Percentiles rank a stretch among this genome's conserved stretches.
Conservation (phyloP, 1,139 yeast species). For the Lodderomyces pseudojiufengensis region DNA sequence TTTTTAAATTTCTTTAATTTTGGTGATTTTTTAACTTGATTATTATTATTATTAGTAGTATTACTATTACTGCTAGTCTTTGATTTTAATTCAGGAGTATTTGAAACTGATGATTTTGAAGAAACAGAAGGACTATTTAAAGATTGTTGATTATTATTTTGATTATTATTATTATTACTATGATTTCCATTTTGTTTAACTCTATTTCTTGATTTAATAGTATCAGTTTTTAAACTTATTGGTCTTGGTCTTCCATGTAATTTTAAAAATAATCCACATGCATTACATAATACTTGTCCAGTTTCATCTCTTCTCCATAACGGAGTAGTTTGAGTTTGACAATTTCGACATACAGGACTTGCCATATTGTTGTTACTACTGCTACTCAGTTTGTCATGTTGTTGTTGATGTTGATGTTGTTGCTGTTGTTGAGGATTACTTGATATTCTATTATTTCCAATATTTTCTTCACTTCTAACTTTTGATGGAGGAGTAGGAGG, state of each 20-base stretch:
- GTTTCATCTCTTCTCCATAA: conserved; percentile 93
- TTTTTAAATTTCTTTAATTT: conserved; percentile 24
- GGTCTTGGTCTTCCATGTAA: conserved; percentile 93
- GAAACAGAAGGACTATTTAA: background rate
- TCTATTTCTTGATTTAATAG: conserved; percentile 85
- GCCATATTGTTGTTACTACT: conserved; percentile 34
- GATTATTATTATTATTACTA: conserved; percentile 14
- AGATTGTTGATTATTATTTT: conserved; percentile 11
- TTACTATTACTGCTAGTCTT: conserved; percentile 26
- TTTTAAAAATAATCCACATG: conserved; percentile 89
- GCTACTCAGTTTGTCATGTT: background rate
- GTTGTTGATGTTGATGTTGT: background rate
- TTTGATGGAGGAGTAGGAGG: conserved; percentile 14
- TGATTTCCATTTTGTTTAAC: conserved; percentile 45
- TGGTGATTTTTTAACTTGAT: conserved; percentile 27
- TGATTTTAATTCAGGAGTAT: conserved; percentile 45
- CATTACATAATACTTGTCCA: conserved; percentile 91
- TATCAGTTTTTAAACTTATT: conserved; percentile 84
- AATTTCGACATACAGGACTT: conserved; percentile 80
- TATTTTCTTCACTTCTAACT: conserved; percentile 3
- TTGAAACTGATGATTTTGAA: conserved; percentile 29
- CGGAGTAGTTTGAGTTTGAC: conserved; percentile 90
- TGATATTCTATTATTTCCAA: no score
- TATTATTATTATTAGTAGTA: background rate
- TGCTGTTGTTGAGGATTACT: background rate